A percentile compares a stretch with the other conserved stretches of the same genome.
These are phyloP conservation scores for Meyerozyma elateridarum DNA, from an alignment of 1,139 yeast genomes.

Conservation along the genomic window DNA sequence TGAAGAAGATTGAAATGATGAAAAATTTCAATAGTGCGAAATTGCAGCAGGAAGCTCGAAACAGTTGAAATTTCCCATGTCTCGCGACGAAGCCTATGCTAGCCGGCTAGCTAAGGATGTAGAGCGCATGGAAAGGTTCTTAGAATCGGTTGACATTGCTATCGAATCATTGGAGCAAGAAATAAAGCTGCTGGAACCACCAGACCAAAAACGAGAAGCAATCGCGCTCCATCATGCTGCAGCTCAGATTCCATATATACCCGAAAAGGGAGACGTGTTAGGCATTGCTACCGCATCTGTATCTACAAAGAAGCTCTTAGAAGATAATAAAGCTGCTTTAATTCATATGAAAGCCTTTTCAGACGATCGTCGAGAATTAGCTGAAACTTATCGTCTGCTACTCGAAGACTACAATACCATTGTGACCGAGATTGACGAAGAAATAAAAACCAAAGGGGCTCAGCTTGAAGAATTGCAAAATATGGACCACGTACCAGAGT, in stretches of 20 bases:
- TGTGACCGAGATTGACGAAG: neutral
- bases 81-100: neutral
- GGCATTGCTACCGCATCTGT: constrained; percentile 4
- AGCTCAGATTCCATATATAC: constrained; percentile 1
- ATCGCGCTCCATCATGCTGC: constrained; percentile 3
- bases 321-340: constrained; percentile 1
- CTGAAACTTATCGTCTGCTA: constrained; percentile 3
- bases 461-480: too few species aligned
- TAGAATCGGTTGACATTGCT: neutral
- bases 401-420: neutral
- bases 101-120: constrained; percentile 1
- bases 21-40: constrained; percentile 30
- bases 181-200: too few species aligned
- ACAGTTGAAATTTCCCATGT: neutral
- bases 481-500: too few species aligned
- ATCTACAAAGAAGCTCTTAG: neutral
- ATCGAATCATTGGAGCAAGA: too few species aligned
- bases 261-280: constrained; percentile 4
- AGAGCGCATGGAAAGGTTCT: neutral
- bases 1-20: neutral
- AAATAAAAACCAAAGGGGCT: too few species aligned
- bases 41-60: constrained; percentile 21
- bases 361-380: constrained; percentile 1
- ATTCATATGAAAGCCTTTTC: neutral
- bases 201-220: neutral